These are phyloP conservation scores for Aspergillus versicolor DNA, from an alignment of 2,329 filamentous ascomycete species.

Conservation along the genomic window DNA sequence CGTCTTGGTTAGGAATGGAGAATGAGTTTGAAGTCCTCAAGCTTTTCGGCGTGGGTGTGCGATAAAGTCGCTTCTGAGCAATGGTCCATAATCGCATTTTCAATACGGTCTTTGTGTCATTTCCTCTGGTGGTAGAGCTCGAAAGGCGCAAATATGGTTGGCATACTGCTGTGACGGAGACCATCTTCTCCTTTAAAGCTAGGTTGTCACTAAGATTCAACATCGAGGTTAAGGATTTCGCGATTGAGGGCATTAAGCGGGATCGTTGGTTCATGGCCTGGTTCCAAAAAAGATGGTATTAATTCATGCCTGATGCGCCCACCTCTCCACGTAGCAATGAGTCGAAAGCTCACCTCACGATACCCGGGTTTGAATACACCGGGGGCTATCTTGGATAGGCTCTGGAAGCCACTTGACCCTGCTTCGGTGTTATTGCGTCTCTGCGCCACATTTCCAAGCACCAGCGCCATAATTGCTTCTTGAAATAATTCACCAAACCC, in stretches of 20 bases:
- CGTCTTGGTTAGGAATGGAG: not conserved
- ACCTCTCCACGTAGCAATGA: not conserved
- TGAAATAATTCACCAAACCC: constrained; percentile 24
- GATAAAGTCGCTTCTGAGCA: constrained; percentile 28
- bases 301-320: not conserved
- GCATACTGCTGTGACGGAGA: constrained; percentile 5
- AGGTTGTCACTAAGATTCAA: constrained; percentile 23
- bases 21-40: not conserved
- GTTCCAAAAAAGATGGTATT: not conserved
- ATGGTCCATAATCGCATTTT: constrained; percentile 33
- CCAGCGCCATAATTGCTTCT: constrained; percentile 20
- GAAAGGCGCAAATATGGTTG: not conserved
- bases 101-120: constrained; percentile 20
- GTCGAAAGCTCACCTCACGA: constrained; percentile 22
- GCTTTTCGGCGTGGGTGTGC: constrained; percentile 13
- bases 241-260: constrained; percentile 33
- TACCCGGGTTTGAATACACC: constrained; percentile 32
- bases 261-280: constrained; percentile 39
- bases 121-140: not conserved
- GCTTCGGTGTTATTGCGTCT: not conserved
- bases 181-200: constrained; percentile 16
- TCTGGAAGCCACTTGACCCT: constrained; percentile 9
- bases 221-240: constrained; percentile 35
- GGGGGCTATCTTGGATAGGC: constrained; percentile 28
- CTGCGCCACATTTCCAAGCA: constrained; percentile 3